Conservation (phyloP, 192 early-diverging fungal genomes). For the Gryganskiella cystojenkinii region DNA sequence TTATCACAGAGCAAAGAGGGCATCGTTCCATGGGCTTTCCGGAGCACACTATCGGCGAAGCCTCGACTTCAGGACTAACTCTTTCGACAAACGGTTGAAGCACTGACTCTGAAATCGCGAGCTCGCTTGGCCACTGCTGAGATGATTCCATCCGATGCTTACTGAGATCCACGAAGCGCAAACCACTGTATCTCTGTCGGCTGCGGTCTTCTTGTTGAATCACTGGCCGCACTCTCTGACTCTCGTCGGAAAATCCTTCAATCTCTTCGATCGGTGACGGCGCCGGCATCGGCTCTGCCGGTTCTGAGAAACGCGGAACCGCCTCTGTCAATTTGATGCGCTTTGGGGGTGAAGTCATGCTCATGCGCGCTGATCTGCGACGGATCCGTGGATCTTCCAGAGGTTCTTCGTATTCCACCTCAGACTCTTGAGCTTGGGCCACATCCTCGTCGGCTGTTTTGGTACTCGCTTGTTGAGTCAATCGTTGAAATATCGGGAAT, state of each 20-base stretch:
- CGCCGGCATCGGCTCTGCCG: constrained; percentile 11
- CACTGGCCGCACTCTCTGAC: neutral
- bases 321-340: constrained; percentile 15
- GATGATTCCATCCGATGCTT: neutral
- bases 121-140: too few relatives aligned
- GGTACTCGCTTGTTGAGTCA: neutral
- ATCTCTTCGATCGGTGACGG: constrained; percentile 29
- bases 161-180: constrained; percentile 1
- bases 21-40: neutral
- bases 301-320: constrained; percentile 8
- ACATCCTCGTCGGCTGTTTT: neutral
- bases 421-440: neutral
- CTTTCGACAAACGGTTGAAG: too few relatives aligned
- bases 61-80: too few relatives aligned
- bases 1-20: constrained; percentile 19
- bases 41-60: too few relatives aligned
- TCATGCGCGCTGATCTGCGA: constrained; percentile 11
- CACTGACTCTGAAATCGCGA: too few relatives aligned
- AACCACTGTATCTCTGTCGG: constrained; percentile 10
- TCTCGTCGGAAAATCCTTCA: constrained; percentile 36
- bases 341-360: constrained; percentile 23
- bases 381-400: constrained; percentile 21
- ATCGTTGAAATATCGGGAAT: neutral
- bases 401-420: constrained; percentile 18
- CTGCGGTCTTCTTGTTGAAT: constrained; percentile 2